Conservation (phyloP, 805 yeast species). For the Metschnikowia anglica region DNA sequence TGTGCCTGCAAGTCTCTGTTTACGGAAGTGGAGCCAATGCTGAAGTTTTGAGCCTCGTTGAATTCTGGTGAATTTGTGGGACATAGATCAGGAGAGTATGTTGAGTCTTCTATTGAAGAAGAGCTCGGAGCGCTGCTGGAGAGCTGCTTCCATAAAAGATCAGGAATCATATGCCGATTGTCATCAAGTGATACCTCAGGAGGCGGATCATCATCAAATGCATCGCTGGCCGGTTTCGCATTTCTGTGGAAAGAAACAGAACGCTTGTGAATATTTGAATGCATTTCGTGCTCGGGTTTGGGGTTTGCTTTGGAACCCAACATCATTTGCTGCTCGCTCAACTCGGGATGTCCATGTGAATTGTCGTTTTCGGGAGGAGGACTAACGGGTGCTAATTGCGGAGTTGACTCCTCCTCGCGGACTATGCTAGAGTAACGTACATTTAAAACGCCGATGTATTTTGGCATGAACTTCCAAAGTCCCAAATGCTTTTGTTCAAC, state of each 20-base stretch:
- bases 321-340: not conserved
- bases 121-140: constrained; percentile 35
- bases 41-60: constrained; percentile 17
- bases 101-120: constrained; percentile 12
- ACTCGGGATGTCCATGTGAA: not conserved
- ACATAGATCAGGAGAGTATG: constrained; percentile 8
- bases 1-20: constrained; percentile 41
- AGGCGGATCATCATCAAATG: constrained; percentile 31
- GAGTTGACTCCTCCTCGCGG: constrained; percentile 26
- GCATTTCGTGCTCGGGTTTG: not conserved
- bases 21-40: constrained; percentile 35
- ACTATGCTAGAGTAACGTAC: constrained; percentile 70
- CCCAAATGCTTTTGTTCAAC: constrained; percentile 78
- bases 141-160: constrained; percentile 66
- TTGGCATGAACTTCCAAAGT: constrained; percentile 83
- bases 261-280: constrained; percentile 1
- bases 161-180: constrained; percentile 88
- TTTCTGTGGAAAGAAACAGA: constrained; percentile 7
- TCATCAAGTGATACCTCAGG: constrained; percentile 92
- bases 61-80: constrained; percentile 7
- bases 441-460: constrained; percentile 89
- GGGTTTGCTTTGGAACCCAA: not conserved
- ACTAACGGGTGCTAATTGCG: constrained; percentile 12
- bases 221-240: constrained; percentile 6
- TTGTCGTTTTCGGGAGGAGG: constrained; percentile 2